A percentile compares a stretch with the other conserved stretches of the same genome.
Evolutionary conservation across 306 rosid genomes (phyloP).

Genomic region (Cucumis melo): DNA sequence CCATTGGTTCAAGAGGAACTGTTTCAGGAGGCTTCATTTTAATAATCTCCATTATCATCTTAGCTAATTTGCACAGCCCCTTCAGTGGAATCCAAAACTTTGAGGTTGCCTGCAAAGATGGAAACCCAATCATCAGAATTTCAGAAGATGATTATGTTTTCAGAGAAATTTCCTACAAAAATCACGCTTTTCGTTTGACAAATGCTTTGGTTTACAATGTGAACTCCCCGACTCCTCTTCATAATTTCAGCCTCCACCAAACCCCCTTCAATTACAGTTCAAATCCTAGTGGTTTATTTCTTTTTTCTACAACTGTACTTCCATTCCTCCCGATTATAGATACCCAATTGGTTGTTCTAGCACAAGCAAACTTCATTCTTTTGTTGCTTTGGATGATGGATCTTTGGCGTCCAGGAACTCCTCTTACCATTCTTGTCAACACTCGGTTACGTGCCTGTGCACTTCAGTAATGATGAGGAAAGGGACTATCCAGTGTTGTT

Average conservation of each 20-base stretch:
- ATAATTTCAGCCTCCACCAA: conserved; percentile 34
- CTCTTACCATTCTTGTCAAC: conserved; percentile 25
- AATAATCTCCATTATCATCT: too few species aligned
- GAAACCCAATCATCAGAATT: too few species aligned
- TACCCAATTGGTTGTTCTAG: conserved; percentile 28
- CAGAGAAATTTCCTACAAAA: conserved; percentile 33
- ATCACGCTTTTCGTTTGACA: conserved; percentile 24
- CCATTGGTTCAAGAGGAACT: neutral
- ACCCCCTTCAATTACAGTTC: conserved; percentile 24
- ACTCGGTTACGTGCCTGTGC: conserved; percentile 24
- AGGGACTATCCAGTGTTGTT: conserved; percentile 12
- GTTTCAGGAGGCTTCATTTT: neutral
- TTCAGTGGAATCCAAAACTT: too few species aligned
- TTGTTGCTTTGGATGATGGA: conserved; percentile 38
- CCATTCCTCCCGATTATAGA: conserved; percentile 18
- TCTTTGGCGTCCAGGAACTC: conserved; percentile 17
- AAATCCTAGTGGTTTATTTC: conserved; percentile 23
- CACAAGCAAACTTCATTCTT: conserved; percentile 29
- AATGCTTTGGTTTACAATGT: conserved; percentile 16
- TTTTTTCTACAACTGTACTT: conserved; percentile 45
- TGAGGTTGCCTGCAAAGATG: too few species aligned
- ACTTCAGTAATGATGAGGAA: neutral
- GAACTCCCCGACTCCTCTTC: conserved; percentile 37
- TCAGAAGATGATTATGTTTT: conserved; percentile 30
- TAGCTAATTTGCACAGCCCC: too few species aligned